Percentiles rank a stretch among this genome's conserved stretches.
These are phyloP conservation scores for Kandelia obovata DNA, from an alignment of 345 rosid genomes.

Conservation along the genomic window DNA sequence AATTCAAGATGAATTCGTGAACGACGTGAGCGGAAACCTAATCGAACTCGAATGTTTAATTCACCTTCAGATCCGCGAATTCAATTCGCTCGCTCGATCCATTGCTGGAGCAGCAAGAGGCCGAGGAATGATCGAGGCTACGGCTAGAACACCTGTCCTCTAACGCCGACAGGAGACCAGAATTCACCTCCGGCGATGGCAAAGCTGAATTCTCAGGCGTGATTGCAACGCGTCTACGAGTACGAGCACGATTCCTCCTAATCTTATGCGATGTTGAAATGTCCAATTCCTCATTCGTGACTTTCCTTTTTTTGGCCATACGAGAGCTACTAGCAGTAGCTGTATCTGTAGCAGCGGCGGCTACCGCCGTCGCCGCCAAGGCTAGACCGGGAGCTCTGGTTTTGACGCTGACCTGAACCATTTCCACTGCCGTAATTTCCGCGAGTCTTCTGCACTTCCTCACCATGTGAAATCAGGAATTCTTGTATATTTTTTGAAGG, in stretches of 20 bases:
- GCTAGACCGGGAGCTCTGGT: conserved; percentile 29
- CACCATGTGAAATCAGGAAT: conserved; percentile 26
- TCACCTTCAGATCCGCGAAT: conserved; percentile 56
- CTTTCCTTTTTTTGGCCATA: conserved; percentile 22
- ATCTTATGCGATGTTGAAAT: conserved; percentile 13
- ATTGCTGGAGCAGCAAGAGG: conserved; percentile 57
- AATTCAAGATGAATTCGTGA: conserved; percentile 16
- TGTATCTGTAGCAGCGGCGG: conserved; percentile 14
- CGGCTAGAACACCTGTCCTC: conserved; percentile 27
- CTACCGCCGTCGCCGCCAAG: conserved; percentile 6
- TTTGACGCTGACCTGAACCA: conserved; percentile 34
- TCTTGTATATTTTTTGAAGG: background rate
- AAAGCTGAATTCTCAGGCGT: conserved; percentile 11
- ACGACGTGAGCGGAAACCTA: background rate
- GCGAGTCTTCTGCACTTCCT: conserved; percentile 35
- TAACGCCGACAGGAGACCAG: conserved; percentile 11
- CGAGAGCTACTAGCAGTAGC: background rate
- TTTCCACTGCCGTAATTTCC: conserved; percentile 30
- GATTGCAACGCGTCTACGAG: conserved; percentile 12
- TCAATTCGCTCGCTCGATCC: conserved; percentile 40
- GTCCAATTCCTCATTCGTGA: conserved; percentile 11
- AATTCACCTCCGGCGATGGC: background rate
- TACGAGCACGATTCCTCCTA: conserved; percentile 25
- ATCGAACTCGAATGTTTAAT: background rate
- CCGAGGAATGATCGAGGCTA: conserved; percentile 32